phyloP scores from a whole-genome alignment of 2,329 filamentous ascomycete genomes.

The Magnaporthales sp. region DNA sequence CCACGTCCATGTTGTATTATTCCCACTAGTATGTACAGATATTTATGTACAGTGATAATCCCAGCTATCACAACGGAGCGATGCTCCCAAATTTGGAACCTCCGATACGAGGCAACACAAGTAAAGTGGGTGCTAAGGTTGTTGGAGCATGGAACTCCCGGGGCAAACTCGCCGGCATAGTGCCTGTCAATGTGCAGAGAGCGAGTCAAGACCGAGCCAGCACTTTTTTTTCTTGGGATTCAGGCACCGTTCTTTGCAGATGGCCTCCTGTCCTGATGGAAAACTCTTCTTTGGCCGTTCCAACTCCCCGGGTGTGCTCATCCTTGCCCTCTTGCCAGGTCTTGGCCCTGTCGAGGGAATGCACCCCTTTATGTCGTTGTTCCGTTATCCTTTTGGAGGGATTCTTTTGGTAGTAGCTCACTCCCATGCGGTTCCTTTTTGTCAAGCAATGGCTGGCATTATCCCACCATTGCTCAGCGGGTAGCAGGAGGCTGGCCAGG shows the following conservation, averaged over 20 bases:
- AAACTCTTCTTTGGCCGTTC: background rate
- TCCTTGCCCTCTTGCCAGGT: background rate
- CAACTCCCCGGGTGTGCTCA: background rate
- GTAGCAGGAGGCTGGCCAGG: background rate
- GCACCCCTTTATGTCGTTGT: background rate
- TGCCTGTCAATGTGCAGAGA: background rate
- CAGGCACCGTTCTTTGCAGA: background rate
- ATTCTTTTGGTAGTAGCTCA: background rate
- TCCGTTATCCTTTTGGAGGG: background rate
- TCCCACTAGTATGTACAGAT: no score
- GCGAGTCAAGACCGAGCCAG: background rate
- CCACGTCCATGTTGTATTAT: no score
- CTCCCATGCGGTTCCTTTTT: background rate
- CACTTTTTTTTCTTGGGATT: background rate
- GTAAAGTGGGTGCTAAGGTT: background rate
- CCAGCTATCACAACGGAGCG: background rate
- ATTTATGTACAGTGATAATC: no score
- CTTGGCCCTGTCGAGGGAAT: background rate
- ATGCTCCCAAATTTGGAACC: background rate
- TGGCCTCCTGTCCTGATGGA: background rate
- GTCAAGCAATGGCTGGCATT: background rate
- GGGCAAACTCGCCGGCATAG: background rate
- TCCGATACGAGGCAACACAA: background rate
- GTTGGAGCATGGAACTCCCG: background rate
- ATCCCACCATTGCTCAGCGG: background rate